Evolutionary conservation across 2,329 filamentous ascomycete genomes (phyloP), one percentile per base, ranked within the genome.

Genomic region (Septoria linicola): DNA sequence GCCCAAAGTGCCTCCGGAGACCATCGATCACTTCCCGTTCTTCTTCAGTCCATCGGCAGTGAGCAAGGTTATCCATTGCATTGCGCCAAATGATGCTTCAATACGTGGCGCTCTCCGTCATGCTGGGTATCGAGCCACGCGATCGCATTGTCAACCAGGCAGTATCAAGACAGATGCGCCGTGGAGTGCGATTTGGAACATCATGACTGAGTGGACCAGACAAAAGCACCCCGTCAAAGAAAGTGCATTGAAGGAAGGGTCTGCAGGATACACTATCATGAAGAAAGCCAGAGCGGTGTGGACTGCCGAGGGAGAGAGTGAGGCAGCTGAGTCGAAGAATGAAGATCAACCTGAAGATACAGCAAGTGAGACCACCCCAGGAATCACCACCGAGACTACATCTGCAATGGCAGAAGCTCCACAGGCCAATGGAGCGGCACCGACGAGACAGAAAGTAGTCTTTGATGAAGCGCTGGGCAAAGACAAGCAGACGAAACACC

Each of bases 111-210:
- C 93, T 2, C 74, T 99, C 23, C 79, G 83, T 17, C 80, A 86
- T 53, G 77, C 95, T 1, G 93, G 92, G 5, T 97, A 95, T 67
- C 79, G 80, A 39, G 87, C 87, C 3, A 88, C 88, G 1, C 83
- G 92, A 63, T 95, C 88, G 61, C 93, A 99, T 70, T 89, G 89
- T 62, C 89, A 90, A 60, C 80, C 89, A 0, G 92, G 91, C 20
- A 93, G 88, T 64, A 84, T 97, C 70, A 95, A 95, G 74, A 97
- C 93, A 0, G 84, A 97, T 70, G 93, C 93, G 11, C 88, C 91
- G 0, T 99, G 90, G 90, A 77, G 77, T 3, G 84, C 89, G 0
- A 80, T 99, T 41, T 97, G 93, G 91, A 87, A 95, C 67, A 76
- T 97, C 21, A 93, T 97, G 82, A 80, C 88, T 20, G 90, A 96